Evolutionary conservation across 2,329 filamentous ascomycete species (phyloP).

Genomic region (Neoarthrinium moseri): DNA sequence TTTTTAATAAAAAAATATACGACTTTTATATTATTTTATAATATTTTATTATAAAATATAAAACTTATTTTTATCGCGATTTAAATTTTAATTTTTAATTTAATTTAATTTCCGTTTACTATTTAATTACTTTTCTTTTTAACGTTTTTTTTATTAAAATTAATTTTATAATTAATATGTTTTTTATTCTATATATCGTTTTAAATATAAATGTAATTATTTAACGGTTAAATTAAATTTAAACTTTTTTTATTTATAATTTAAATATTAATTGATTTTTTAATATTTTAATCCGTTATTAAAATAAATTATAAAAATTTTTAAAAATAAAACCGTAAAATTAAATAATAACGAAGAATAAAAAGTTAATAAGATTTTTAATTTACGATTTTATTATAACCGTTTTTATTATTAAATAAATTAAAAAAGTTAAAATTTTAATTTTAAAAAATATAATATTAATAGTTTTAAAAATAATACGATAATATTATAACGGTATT

Average conservation of each 20-base stretch:
- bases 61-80: not conserved
- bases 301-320: conserved; percentile 2
- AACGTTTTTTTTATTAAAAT: not conserved
- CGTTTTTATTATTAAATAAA: too few relatives aligned
- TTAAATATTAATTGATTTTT: conserved; percentile 3
- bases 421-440: too few relatives aligned
- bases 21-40: not conserved
- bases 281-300: conserved; percentile 6
- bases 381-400: not conserved
- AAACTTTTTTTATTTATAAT: not conserved
- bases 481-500: too few relatives aligned
- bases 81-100: not conserved
- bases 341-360: not conserved
- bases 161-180: conserved; percentile 2
- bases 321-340: too few relatives aligned
- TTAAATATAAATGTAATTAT: conserved; percentile 12
- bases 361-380: not conserved
- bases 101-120: not conserved
- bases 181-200: not conserved
- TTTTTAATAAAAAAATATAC: too few relatives aligned
- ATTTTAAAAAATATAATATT: too few relatives aligned
- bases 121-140: conserved; percentile 1
- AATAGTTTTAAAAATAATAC: too few relatives aligned
- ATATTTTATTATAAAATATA: not conserved
- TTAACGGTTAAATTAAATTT: not conserved